These are phyloP conservation scores for Aspergillus calidoustus DNA, from an alignment of 2,329 filamentous ascomycete genomes.

Conservation along the genomic window DNA sequence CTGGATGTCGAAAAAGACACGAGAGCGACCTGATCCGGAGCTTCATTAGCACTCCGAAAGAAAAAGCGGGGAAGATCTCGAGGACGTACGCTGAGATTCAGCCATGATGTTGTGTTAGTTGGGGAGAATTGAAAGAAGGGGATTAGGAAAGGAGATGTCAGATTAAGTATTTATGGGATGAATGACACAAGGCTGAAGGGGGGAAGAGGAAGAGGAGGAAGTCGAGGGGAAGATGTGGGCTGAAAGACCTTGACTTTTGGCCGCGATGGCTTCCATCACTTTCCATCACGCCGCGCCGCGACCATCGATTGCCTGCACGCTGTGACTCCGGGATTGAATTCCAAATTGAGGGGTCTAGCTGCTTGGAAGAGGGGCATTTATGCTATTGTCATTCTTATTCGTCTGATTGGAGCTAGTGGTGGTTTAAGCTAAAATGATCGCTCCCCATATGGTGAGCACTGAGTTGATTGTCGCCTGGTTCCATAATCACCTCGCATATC, in stretches of 20 bases:
- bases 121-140: slow-evolving; percentile 14
- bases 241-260: slow-evolving; percentile 9
- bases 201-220: neutral
- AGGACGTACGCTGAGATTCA: slow-evolving; percentile 40
- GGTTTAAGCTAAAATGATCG: slow-evolving; percentile 18
- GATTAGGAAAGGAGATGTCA: slow-evolving; percentile 15
- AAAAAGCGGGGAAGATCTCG: slow-evolving; percentile 23
- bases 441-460: slow-evolving; percentile 4
- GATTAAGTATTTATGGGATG: slow-evolving; percentile 9
- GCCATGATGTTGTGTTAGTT: slow-evolving; percentile 35
- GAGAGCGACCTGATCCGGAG: slow-evolving; percentile 61
- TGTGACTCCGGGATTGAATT: neutral
- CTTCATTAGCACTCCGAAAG: slow-evolving; percentile 14
- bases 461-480: neutral
- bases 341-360: slow-evolving; percentile 4
- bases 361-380: neutral
- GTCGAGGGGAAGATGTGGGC: neutral
- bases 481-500: neutral
- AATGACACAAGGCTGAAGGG: slow-evolving; percentile 14
- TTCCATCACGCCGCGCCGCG: slow-evolving; percentile 38
- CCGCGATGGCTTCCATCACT: slow-evolving; percentile 43
- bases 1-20: slow-evolving; percentile 92
- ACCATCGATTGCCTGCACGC: slow-evolving; percentile 17
- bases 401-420: slow-evolving; percentile 4
- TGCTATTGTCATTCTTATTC: slow-evolving; percentile 5